A percentile compares a stretch with the other conserved stretches of the same genome.
These are phyloP conservation scores for Aaosphaeria pasadenensis DNA, from an alignment of 2,329 filamentous ascomycete species.

Conservation along the genomic window DNA sequence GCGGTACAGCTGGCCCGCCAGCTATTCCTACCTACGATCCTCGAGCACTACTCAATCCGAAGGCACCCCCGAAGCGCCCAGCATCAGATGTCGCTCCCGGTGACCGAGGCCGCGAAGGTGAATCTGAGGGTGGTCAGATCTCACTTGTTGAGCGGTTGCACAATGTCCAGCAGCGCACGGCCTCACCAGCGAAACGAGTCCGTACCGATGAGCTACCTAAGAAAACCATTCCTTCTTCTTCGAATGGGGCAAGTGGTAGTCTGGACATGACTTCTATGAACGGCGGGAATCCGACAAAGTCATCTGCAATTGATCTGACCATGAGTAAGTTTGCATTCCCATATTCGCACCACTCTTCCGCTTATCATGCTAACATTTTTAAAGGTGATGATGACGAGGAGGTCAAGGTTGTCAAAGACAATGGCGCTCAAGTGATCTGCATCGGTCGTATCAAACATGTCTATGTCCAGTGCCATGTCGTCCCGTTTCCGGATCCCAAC, in stretches of 20 bases:
- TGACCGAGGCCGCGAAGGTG: conserved; percentile 21
- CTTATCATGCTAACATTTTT: conserved; percentile 24
- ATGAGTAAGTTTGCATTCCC: conserved; percentile 22
- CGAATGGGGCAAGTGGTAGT: not conserved
- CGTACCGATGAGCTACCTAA: conserved; percentile 39
- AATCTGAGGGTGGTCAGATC: conserved; percentile 45
- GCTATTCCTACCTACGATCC: conserved; percentile 18
- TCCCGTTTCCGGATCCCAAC: conserved; percentile 67
- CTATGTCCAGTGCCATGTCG: conserved; percentile 62
- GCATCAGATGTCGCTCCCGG: conserved; percentile 14
- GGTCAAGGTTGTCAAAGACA: conserved; percentile 59
- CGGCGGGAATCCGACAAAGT: not conserved
- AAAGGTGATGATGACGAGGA: conserved; percentile 49
- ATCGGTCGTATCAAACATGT: conserved; percentile 73
- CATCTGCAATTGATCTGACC: conserved; percentile 28
- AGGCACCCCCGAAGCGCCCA: conserved; percentile 27
- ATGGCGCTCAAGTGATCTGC: conserved; percentile 70
- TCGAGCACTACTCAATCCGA: conserved; percentile 33
- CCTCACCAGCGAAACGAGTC: conserved; percentile 45
- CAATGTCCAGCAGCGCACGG: conserved; percentile 66
- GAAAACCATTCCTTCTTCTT: conserved; percentile 16
- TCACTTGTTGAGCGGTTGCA: conserved; percentile 73
- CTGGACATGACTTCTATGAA: not conserved
- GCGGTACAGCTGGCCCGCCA: conserved; percentile 4
- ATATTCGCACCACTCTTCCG: not conserved